These are phyloP conservation scores for Metarhizium anisopliae DNA, from an alignment of 2,329 filamentous ascomycete genomes.

Conservation along the genomic window DNA sequence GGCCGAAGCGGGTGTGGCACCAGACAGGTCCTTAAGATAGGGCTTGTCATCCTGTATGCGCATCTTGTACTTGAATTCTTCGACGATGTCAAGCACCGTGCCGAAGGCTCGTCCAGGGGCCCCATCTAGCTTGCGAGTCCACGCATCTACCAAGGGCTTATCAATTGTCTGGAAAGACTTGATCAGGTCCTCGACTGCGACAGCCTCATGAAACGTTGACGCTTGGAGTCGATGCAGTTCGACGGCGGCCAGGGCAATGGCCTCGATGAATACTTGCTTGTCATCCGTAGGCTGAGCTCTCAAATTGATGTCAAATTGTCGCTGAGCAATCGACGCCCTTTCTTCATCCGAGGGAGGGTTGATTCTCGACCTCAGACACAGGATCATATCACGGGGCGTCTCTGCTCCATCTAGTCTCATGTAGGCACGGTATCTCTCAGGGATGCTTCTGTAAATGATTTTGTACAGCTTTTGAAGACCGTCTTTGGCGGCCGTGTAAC, in stretches of 20 bases:
- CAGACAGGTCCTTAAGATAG: not conserved
- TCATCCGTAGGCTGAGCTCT: slow-evolving; percentile 3
- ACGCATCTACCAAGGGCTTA: slow-evolving; percentile 1
- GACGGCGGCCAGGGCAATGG: slow-evolving; percentile 3
- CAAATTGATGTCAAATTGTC: not conserved
- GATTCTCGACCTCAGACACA: slow-evolving; percentile 1
- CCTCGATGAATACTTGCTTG: slow-evolving; percentile 5
- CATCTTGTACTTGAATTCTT: slow-evolving; percentile 6
- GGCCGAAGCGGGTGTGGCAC: not conserved
- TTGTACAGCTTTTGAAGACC: slow-evolving; percentile 5
- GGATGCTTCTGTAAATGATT: slow-evolving; percentile 6
- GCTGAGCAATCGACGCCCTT: not conserved
- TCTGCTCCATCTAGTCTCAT: slow-evolving; percentile 5
- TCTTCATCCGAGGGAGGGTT: not conserved
- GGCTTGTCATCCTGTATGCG: not conserved
- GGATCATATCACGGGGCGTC: slow-evolving; percentile 8
- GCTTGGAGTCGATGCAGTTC: slow-evolving; percentile 5
- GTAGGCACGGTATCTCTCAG: slow-evolving; percentile 4
- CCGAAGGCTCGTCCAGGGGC: not conserved
- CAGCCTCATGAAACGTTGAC: slow-evolving; percentile 3
- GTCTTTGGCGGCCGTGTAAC: slow-evolving; percentile 2
- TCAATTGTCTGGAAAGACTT: slow-evolving; percentile 4
- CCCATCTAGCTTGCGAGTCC: not conserved
- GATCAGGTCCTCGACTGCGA: slow-evolving; percentile 1
- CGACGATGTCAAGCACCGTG: slow-evolving; percentile 6